Evolutionary conservation across 352 stramenopile species (phyloP).

Genomic region (Elongisporangium senticosum): DNA sequence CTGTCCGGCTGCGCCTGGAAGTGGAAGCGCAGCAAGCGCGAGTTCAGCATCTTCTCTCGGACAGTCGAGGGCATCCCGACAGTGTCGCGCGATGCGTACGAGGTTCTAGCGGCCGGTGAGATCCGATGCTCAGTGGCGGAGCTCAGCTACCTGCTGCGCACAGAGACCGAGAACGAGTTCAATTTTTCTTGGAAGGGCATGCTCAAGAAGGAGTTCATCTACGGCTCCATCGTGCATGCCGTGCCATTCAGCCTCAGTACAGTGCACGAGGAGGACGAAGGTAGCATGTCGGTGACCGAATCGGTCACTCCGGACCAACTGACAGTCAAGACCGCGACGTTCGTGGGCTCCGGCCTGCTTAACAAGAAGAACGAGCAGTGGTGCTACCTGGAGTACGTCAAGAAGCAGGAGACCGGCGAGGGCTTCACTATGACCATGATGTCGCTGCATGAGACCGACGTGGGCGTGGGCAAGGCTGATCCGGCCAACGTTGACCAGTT

Average conservation of each 20-base stretch:
- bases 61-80: neutral
- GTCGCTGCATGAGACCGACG: constrained; percentile 22
- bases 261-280: neutral
- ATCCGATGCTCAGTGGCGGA: constrained; percentile 12
- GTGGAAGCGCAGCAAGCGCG: neutral
- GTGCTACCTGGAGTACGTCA: constrained; percentile 23
- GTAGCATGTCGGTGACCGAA: neutral
- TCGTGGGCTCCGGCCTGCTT: constrained; percentile 18
- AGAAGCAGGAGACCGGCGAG: constrained; percentile 7
- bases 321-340: constrained; percentile 27
- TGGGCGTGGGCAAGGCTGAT: constrained; percentile 36
- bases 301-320: constrained; percentile 4
- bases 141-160: constrained; percentile 18
- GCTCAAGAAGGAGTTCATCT: constrained; percentile 28
- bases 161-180: constrained; percentile 26
- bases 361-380: constrained; percentile 29
- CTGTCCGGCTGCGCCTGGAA: neutral
- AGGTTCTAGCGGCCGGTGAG: constrained; percentile 18
- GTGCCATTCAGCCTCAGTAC: constrained; percentile 1
- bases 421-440: constrained; percentile 26
- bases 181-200: constrained; percentile 22
- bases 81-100: constrained; percentile 5
- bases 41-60: neutral
- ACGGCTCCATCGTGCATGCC: constrained; percentile 28
- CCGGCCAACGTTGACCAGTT: constrained; percentile 30